Conservation (phyloP, 345 rosid genomes). For the Arabis hirsuta region DNA sequence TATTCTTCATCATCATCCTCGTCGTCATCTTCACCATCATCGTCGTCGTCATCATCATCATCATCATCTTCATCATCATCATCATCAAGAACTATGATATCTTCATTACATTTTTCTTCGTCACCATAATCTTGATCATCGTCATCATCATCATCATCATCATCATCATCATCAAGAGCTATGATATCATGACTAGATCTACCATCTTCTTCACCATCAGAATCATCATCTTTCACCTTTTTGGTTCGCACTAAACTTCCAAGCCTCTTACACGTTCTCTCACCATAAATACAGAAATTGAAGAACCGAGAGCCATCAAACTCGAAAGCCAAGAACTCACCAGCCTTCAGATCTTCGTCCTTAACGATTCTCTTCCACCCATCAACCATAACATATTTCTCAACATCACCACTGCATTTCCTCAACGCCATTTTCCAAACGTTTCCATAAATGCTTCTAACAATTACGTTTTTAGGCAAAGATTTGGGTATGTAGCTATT, state of each 20-base stretch:
- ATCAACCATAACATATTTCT: constrained; percentile 13
- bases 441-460: constrained; percentile 34
- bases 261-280: constrained; percentile 36
- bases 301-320: constrained; percentile 31
- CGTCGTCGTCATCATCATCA: neutral
- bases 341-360: constrained; percentile 24
- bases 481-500: constrained; percentile 11
- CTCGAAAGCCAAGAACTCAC: constrained; percentile 38
- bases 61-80: neutral
- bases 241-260: constrained; percentile 13
- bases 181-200: neutral
- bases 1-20: neutral
- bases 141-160: neutral
- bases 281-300: constrained; percentile 33
- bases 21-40: neutral
- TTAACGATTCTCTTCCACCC: constrained; percentile 31
- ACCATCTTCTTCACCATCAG: neutral
- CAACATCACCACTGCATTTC: constrained; percentile 11
- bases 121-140: neutral
- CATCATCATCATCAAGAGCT: neutral
- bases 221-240: neutral
- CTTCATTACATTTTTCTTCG: constrained; percentile 15
- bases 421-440: constrained; percentile 18
- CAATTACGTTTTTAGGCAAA: constrained; percentile 22
- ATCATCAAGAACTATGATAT: constrained; percentile 21